Evolutionary conservation across 176 grass and related monocot species (phyloP), one percentile per base, ranked within the genome.

Genomic region (Rhynchospora tenuis): DNA sequence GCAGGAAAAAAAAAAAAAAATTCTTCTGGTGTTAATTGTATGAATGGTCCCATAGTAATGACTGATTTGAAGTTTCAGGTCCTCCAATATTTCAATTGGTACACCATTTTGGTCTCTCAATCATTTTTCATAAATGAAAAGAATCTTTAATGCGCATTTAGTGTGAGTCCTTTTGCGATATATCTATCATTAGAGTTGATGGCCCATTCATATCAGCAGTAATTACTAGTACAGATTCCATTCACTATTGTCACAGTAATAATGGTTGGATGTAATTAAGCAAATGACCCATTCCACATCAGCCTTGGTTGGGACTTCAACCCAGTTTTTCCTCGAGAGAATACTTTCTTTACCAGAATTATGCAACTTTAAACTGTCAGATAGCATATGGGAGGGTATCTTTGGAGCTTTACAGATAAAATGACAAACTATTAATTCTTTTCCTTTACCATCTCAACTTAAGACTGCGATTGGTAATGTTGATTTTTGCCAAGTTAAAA

Each of bases 71-170:
- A 75, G 22, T 7, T 15, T 27, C 24, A 27, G 24, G 24, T 76
- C 24, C 48, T 76, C 55, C 16, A 31, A 27, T 54, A 28, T 75
- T 70, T 33, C 24, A 76, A 76, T 5, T 15, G 14, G 26, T 51
- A 3, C 22, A 76, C 23, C 73, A 76, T 76, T 67, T 76, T 76
- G 73, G 13, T 24, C 73, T 55, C 48, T 55, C 9, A 9, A 70
- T 45, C 66, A 70, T 70, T n/a, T 75, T 16, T 17, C 20, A 75
- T 52, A 75, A 75, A 75, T 75, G 9, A 28, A 75, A 71, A 52
- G 71, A 51, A 24, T 51, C 2, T 74, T 26, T 26, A 51, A 51
- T 28, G 45, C 20, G 52, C 46, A 50, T 73, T 50, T 20, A 14
- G 22, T 75, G 71, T 16, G 20, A 7, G 46, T 74, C 44, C 23